phyloP scores from a whole-genome alignment of 2,329 filamentous ascomycete genomes.

The Penicillium brevicompactum region DNA sequence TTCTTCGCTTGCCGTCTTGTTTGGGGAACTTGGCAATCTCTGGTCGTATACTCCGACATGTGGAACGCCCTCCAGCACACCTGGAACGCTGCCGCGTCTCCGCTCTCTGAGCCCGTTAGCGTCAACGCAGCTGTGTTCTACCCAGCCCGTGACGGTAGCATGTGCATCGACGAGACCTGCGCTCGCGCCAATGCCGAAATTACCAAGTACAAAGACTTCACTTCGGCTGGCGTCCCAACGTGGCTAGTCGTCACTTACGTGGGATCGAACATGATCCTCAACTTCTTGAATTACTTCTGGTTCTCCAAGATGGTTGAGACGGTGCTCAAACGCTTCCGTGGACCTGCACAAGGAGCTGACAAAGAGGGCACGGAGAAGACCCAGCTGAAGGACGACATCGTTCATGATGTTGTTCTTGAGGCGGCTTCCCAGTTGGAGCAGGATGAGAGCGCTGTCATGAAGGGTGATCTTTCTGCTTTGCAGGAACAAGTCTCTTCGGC shows the following conservation, averaged over 20 bases:
- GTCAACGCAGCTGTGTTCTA: constrained; percentile 40
- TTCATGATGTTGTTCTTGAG: constrained; percentile 39
- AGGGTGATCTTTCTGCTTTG: constrained; percentile 23
- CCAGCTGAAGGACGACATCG: constrained; percentile 25
- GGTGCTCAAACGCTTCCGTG: constrained; percentile 62
- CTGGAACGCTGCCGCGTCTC: constrained; percentile 33
- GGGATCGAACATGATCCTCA: constrained; percentile 61
- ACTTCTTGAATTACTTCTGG: constrained; percentile 66
- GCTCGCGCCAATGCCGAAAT: constrained; percentile 48
- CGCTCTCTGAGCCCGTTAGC: constrained; percentile 30
- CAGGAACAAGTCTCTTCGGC: constrained; percentile 26
- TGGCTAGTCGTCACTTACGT: constrained; percentile 64
- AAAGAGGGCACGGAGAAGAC: constrained; percentile 28
- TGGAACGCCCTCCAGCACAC: constrained; percentile 53
- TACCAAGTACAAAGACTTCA: constrained; percentile 50
- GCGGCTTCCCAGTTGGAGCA: constrained; percentile 32
- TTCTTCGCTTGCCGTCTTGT: constrained; percentile 65
- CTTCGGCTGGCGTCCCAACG: constrained; percentile 50
- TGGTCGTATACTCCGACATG: constrained; percentile 62
- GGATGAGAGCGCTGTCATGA: constrained; percentile 32
- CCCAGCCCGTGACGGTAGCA: constrained; percentile 30
- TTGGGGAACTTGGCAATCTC: constrained; percentile 64
- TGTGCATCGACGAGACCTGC: constrained; percentile 43
- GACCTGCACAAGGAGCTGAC: constrained; percentile 25
- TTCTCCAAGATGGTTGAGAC: constrained; percentile 69